These are phyloP conservation scores for Fusarium protoensiforme DNA, from an alignment of 2,329 filamentous ascomycete species.

Conservation along the genomic window DNA sequence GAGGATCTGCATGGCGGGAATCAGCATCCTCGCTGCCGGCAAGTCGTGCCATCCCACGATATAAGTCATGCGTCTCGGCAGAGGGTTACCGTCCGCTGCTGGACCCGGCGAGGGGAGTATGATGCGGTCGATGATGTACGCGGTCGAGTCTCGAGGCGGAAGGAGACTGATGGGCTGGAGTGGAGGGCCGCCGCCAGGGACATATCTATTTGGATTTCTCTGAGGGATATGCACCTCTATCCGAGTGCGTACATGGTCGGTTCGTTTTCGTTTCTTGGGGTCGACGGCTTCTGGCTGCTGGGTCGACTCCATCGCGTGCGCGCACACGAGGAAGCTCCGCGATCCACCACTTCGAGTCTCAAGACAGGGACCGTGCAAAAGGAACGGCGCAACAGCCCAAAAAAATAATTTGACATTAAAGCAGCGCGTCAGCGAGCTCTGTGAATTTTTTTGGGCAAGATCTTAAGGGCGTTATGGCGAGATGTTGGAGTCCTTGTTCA, in stretches of 20 bases:
- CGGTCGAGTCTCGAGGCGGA: conserved; percentile 61
- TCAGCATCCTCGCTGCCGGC: conserved; percentile 58
- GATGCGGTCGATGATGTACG: conserved; percentile 67
- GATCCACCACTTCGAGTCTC: conserved; percentile 4
- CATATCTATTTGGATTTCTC: conserved; percentile 48
- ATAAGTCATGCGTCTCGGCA: conserved; percentile 62
- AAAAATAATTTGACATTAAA: neutral
- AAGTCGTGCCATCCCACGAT: conserved; percentile 66
- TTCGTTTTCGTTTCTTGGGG: conserved; percentile 27
- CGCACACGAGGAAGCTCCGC: conserved; percentile 11
- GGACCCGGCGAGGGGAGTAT: conserved; percentile 54
- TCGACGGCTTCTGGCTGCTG: conserved; percentile 10
- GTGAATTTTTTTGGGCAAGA: neutral
- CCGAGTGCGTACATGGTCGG: conserved; percentile 3
- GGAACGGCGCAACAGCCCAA: neutral
- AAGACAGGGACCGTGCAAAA: neutral
- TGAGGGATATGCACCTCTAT: conserved; percentile 32
- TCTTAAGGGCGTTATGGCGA: neutral
- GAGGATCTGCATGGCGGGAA: conserved; percentile 60
- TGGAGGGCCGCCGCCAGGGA: conserved; percentile 59
- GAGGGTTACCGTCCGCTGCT: conserved; percentile 48
- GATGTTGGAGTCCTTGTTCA: neutral
- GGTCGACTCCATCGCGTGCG: conserved; percentile 33
- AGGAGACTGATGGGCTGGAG: conserved; percentile 60
- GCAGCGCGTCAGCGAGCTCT: neutral